These are phyloP conservation scores for Rostrohypoxylon terebratum DNA, from an alignment of 495 filamentous ascomycete genomes.

Conservation along the genomic window DNA sequence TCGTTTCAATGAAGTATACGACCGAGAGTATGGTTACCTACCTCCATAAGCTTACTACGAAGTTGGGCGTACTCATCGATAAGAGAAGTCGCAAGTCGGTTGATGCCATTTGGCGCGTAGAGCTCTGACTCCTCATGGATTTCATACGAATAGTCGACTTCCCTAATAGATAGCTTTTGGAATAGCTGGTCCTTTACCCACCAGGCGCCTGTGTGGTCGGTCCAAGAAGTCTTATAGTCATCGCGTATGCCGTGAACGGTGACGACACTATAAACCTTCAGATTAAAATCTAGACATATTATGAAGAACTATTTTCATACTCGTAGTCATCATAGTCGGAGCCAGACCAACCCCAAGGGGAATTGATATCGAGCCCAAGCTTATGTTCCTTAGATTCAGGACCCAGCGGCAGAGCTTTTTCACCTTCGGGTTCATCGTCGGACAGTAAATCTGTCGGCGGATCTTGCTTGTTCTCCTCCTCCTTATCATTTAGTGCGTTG, in stretches of 20 bases:
- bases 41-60: constrained; percentile 5
- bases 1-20: background rate
- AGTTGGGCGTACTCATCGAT: constrained; percentile 12
- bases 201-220: background rate
- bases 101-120: constrained; percentile 15
- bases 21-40: background rate
- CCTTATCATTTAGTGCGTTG: background rate
- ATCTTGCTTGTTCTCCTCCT: background rate
- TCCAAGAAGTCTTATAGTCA: constrained; percentile 28
- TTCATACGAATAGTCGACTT: constrained; percentile 22
- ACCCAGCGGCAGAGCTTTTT: too few relatives aligned
- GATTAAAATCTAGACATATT: background rate
- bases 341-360: background rate
- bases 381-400: background rate
- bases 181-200: constrained; percentile 27
- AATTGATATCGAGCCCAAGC: constrained; percentile 13
- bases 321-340: constrained; percentile 3
- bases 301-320: background rate
- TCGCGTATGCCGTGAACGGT: constrained; percentile 34
- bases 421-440: background rate
- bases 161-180: background rate
- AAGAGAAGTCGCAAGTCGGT: background rate
- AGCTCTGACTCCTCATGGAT: constrained; percentile 5
- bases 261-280: constrained; percentile 17
- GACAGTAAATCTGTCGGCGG: background rate